A percentile compares a stretch with the other conserved stretches of the same genome.
These are phyloP conservation scores for Omphalotus guepiniiformis DNA, from an alignment of 768 basidiomycete genomes.

Conservation along the genomic window DNA sequence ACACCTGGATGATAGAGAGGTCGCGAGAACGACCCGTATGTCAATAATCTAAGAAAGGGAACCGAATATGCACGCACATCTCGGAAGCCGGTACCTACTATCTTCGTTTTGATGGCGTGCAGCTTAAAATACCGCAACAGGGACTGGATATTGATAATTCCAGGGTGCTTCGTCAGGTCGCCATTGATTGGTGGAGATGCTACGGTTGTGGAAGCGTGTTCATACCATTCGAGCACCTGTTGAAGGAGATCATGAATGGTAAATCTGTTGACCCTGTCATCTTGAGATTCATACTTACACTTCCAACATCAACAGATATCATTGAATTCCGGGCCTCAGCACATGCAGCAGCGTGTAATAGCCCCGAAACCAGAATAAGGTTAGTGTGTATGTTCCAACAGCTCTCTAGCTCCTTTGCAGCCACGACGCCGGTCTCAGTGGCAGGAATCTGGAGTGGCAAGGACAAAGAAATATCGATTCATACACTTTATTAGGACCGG, in stretches of 20 bases:
- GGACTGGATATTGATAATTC: neutral
- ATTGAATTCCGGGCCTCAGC: neutral
- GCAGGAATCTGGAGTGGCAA: constrained; percentile 9
- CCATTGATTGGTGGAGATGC: no score
- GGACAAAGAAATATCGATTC: no score
- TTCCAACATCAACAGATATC: constrained; percentile 2
- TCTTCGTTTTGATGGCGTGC: neutral
- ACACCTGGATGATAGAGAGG: no score
- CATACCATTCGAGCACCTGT: constrained; percentile 5
- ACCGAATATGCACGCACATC: neutral
- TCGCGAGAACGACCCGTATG: no score
- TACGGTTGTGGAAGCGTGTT: neutral
- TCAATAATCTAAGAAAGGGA: no score
- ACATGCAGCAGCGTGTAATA: constrained; percentile 3
- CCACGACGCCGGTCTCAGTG: neutral
- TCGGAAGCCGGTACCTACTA: constrained; percentile 3
- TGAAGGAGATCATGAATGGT: neutral
- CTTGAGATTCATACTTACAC: neutral
- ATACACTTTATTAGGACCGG: neutral
- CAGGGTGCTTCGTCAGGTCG: constrained; percentile 1
- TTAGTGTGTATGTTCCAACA: neutral
- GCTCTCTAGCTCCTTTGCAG: neutral
- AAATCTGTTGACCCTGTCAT: neutral
- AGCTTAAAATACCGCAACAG: constrained; percentile 1
- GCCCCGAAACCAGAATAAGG: neutral